Evolutionary conservation across 176 grass and related monocot genomes (phyloP), one percentile per base, ranked within the genome.

Genomic region (Eleusine coracana): DNA sequence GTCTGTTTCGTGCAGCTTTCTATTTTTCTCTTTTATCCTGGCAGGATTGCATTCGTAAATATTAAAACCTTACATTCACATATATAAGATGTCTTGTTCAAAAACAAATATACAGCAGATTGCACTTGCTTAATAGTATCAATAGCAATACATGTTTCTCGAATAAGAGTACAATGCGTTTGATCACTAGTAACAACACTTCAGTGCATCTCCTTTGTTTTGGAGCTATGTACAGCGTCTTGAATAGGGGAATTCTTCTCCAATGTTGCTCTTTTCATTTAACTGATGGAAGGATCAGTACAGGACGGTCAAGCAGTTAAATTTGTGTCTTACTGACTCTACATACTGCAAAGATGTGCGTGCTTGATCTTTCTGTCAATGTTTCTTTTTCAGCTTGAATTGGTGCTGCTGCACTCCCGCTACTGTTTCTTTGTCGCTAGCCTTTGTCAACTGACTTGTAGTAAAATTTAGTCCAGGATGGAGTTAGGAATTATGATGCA

Each of bases 261-360:
- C 8, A 14, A 8, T 58, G 52, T 74, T 80, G 25, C 7, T 77
- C 55, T 51, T 31, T 25, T 25, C 0, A 25, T 25, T 25, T 34
- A 1, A 34, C 31, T 34, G 31, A 9, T 92, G 87, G 84, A 80
- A 50, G 64, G 64, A 38, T 6, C 36, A 39, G 65, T 61, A 61
- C 7, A 37, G 37, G 20, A 41, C 7, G 66, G 36, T 68, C 58
- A 61, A 23, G 27, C n/a, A 23, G n/a, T 12, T 68, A 39, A 40
- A 2, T 8, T 17, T 39, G 36, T 20, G 66, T 9, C 17, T 56
- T 45, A 45, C 44, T 45, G 1, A 6, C 54, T 56, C 54, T 20
- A 17, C 18, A 56, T n/a, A n/a, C 5, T 6, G 21, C 18, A 58
- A 21, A 58, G 18, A 58, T 58, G 54, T 58, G 18, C 17, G 54